Evolutionary conservation across 2,329 filamentous ascomycete species (phyloP).

Genomic region (Trematosphaeria pertusa): DNA sequence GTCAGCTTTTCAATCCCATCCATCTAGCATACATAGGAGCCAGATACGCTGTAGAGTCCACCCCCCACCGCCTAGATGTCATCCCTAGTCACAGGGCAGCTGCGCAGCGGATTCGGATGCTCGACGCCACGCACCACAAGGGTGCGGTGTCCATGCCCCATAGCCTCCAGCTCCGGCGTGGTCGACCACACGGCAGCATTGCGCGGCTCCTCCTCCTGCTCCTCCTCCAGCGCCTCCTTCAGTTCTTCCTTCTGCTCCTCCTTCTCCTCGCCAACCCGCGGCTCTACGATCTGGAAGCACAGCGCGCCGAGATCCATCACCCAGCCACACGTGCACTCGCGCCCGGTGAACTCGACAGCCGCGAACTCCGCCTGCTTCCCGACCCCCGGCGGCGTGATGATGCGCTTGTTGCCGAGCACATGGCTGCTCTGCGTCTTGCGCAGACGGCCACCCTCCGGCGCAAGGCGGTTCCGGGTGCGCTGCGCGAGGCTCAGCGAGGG

Average conservation of each 20-base stretch:
- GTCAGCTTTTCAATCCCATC: background rate
- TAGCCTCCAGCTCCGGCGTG: constrained; percentile 20
- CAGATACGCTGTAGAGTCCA: background rate
- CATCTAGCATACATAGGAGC: background rate
- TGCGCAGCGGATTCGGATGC: constrained; percentile 30
- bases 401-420: constrained; percentile 4
- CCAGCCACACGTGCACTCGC: constrained; percentile 28
- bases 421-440: constrained; percentile 21
- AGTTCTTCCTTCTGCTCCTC: constrained; percentile 5
- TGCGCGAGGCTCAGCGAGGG: constrained; percentile 10
- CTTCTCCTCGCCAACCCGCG: constrained; percentile 1
- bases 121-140: constrained; percentile 18
- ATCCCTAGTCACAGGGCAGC: constrained; percentile 13
- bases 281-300: constrained; percentile 31
- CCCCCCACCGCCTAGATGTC: background rate
- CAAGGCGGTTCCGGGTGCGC: constrained; percentile 5
- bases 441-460: constrained; percentile 4
- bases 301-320: constrained; percentile 20
- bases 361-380: constrained; percentile 24
- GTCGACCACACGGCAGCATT: constrained; percentile 10
- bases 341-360: constrained; percentile 27
- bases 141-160: constrained; percentile 23
- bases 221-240: background rate
- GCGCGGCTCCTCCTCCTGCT: background rate
- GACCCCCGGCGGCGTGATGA: constrained; percentile 6